Percentiles rank a stretch among this genome's conserved stretches.
These are phyloP conservation scores for Debaryomyces psychrophilus DNA, from an alignment of 1,139 yeast genomes.

Conservation along the genomic window DNA sequence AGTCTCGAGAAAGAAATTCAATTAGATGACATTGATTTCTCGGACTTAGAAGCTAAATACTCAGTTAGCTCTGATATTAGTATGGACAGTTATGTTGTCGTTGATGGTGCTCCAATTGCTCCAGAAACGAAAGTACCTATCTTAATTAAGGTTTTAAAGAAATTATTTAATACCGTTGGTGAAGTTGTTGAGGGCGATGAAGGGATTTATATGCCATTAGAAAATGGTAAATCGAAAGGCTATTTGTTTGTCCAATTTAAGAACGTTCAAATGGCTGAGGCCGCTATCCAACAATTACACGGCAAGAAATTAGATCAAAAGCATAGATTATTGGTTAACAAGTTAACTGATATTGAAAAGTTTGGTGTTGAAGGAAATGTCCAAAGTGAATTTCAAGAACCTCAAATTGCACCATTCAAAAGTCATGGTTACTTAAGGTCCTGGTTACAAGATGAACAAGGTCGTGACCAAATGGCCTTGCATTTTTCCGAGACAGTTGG, in stretches of 20 bases:
- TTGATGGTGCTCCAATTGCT: conserved; percentile 95
- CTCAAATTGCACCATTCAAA: conserved; percentile 68
- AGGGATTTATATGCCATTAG: conserved; percentile 81
- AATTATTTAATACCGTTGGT: conserved; percentile 70
- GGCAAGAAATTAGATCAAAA: conserved; percentile 92
- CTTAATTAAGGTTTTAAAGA: conserved; percentile 81
- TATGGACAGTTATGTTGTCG: conserved; percentile 79
- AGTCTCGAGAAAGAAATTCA: conserved; percentile 53
- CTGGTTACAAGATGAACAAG: conserved; percentile 88
- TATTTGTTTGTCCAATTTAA: conserved; percentile 85
- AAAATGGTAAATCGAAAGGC: conserved; percentile 81
- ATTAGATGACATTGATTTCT: conserved; percentile 73
- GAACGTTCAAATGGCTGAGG: conserved; percentile 66
- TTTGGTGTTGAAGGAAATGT: conserved; percentile 72
- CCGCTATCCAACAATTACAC: conserved; percentile 79
- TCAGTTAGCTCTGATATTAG: conserved; percentile 62
- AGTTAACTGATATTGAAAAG: conserved; percentile 81
- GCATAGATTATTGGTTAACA: conserved; percentile 86
- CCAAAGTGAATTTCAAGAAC: conserved; percentile 66
- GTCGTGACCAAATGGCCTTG: conserved; percentile 87
- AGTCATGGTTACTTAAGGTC: conserved; percentile 80
- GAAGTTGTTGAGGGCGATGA: conserved; percentile 70
- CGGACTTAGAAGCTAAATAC: conserved; percentile 83
- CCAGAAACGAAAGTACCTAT: conserved; percentile 88
- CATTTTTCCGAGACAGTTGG: conserved; percentile 84